A percentile compares a stretch with the other conserved stretches of the same genome.
Conservation (phyloP, 768 basidiomycete genomes). For the Rhodotorula diobovata region DNA sequence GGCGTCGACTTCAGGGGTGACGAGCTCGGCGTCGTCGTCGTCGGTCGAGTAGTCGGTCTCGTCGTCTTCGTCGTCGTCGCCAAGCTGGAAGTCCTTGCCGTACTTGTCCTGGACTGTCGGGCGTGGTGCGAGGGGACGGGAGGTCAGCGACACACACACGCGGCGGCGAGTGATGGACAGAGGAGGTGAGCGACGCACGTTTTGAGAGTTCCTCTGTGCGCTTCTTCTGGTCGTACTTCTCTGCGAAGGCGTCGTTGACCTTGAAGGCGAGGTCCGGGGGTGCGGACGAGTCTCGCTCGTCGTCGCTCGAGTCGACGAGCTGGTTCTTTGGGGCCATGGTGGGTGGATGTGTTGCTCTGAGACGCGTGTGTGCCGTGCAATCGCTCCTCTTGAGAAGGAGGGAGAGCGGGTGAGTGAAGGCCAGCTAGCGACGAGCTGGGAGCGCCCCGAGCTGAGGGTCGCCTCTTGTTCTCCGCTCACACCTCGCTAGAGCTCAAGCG, state of each 20-base stretch:
- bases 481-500: too few relatives aligned
- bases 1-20: slow-evolving; percentile 87
- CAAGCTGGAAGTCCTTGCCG: slow-evolving; percentile 40
- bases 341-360: background rate
- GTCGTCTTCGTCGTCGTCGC: slow-evolving; percentile 53
- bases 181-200: slow-evolving; percentile 51
- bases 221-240: slow-evolving; percentile 75
- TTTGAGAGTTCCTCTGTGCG: slow-evolving; percentile 78
- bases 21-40: slow-evolving; percentile 85
- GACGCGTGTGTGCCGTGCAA: background rate
- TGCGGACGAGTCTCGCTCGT: slow-evolving; percentile 9
- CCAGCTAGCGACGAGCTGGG: too few relatives aligned
- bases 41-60: slow-evolving; percentile 55
- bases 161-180: too few relatives aligned
- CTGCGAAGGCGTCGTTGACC: slow-evolving; percentile 71
- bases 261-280: slow-evolving; percentile 49
- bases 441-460: background rate
- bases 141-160: background rate
- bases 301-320: slow-evolving; percentile 18
- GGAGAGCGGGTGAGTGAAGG: too few relatives aligned
- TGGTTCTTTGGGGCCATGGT: slow-evolving; percentile 1
- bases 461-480: too few relatives aligned
- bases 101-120: slow-evolving; percentile 88
- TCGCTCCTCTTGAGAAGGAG: background rate
- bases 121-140: background rate